Evolutionary conservation across 2,329 filamentous ascomycete species (phyloP).

Genomic region (Aspergillus pseudoglaucus): DNA sequence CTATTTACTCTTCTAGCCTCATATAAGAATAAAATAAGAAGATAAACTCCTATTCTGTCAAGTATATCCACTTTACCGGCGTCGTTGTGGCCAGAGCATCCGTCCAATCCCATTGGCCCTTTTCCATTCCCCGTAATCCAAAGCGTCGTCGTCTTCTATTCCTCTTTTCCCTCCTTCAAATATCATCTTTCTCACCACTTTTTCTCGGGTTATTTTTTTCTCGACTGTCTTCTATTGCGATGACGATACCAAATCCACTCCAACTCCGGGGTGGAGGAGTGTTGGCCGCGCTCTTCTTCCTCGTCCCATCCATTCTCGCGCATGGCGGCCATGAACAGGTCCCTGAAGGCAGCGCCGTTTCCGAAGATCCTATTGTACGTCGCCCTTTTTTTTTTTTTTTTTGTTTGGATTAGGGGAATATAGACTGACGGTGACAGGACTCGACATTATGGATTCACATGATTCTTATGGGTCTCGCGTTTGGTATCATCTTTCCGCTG

Average conservation of each 20-base stretch:
- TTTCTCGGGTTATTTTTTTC: not conserved
- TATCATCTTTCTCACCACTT: not conserved
- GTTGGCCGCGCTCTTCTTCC: conserved; percentile 18
- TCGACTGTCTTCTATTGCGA: not conserved
- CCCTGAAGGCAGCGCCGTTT: conserved; percentile 62
- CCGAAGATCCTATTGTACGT: conserved; percentile 66
- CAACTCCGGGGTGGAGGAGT: conserved; percentile 15
- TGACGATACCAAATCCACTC: conserved; percentile 12
- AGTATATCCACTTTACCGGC: too few species aligned
- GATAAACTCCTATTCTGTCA: too few species aligned
- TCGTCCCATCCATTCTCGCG: conserved; percentile 29
- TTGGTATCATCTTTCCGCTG: conserved; percentile 84
- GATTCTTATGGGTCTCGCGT: conserved; percentile 75
- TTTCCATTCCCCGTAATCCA: not conserved
- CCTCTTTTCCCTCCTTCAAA: conserved; percentile 3
- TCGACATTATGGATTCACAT: conserved; percentile 91
- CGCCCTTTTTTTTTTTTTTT: conserved; percentile 1
- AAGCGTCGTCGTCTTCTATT: not conserved
- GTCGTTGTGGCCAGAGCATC: not conserved
- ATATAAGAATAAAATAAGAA: too few species aligned
- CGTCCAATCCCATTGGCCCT: not conserved
- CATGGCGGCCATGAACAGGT: conserved; percentile 55
- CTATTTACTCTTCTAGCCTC: too few species aligned
- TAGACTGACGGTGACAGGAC: conserved; percentile 47
- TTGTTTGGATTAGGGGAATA: not conserved